A percentile compares a stretch with the other conserved stretches of the same genome.
These are phyloP conservation scores for Colletotrichum noveboracense DNA, from an alignment of 2,329 filamentous ascomycete genomes.

Conservation along the genomic window DNA sequence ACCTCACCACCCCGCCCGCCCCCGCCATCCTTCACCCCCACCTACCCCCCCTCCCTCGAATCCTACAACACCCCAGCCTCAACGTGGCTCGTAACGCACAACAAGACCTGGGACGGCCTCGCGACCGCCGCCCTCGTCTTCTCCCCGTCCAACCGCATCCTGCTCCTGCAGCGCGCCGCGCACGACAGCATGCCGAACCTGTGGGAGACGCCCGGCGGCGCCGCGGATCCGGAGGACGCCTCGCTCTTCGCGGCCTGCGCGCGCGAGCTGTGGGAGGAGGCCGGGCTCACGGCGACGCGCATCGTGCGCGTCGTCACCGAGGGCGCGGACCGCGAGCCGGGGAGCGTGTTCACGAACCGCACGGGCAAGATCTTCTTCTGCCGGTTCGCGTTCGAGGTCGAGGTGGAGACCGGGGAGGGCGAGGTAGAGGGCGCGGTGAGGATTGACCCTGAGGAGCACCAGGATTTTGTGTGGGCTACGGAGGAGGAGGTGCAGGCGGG, in stretches of 20 bases:
- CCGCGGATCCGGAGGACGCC: constrained; percentile 44
- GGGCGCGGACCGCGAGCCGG: constrained; percentile 24
- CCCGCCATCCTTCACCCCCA: constrained; percentile 20
- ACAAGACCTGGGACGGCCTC: constrained; percentile 28
- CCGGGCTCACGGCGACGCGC: constrained; percentile 39
- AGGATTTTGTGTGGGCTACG: constrained; percentile 42
- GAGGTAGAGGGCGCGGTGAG: constrained; percentile 27
- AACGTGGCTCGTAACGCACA: constrained; percentile 21
- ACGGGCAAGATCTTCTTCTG: constrained; percentile 33
- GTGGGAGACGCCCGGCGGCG: constrained; percentile 58
- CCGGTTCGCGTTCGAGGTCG: constrained; percentile 41
- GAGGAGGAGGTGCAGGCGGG: constrained; percentile 39
- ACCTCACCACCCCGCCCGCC: background rate
- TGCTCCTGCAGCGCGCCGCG: constrained; percentile 51
- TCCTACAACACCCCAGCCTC: constrained; percentile 20
- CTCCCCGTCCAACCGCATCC: constrained; percentile 36
- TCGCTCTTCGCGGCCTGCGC: constrained; percentile 48
- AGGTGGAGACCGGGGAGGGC: constrained; percentile 24
- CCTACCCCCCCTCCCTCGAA: constrained; percentile 20
- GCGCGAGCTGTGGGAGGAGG: constrained; percentile 55
- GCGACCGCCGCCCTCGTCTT: constrained; percentile 40
- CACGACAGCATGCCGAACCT: constrained; percentile 48
- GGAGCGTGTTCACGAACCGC: constrained; percentile 38
- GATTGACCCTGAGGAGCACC: constrained; percentile 46
- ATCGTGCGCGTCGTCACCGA: constrained; percentile 33